A percentile compares a stretch with the other conserved stretches of the same genome.
phyloP scores from a whole-genome alignment of 805 yeast species.

The Yarrowia sp. region DNA sequence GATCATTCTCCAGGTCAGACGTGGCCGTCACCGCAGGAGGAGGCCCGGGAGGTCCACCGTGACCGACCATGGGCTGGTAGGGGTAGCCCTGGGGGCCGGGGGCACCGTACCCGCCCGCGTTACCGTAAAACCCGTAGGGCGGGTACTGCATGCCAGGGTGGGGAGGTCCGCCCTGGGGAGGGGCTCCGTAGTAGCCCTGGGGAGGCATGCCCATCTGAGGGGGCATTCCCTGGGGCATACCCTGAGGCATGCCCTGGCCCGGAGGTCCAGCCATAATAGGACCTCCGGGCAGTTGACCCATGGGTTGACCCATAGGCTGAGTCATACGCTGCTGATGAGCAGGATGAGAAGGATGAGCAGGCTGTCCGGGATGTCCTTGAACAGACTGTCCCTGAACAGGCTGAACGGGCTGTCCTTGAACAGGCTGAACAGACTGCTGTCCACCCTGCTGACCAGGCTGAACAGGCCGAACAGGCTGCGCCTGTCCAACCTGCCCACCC shows the following conservation, averaged over 20 bases:
- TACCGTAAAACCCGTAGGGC: constrained; percentile 17
- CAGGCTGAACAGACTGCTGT: constrained; percentile 1
- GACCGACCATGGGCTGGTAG: background rate
- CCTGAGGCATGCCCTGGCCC: constrained; percentile 18
- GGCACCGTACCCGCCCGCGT: background rate
- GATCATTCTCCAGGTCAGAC: constrained; percentile 24
- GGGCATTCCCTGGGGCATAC: constrained; percentile 1
- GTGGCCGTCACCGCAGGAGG: constrained; percentile 5
- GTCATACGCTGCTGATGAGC: background rate
- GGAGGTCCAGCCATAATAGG: constrained; percentile 33
- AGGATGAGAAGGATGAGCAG: background rate
- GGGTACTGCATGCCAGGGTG: constrained; percentile 21
- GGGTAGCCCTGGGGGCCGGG: constrained; percentile 11
- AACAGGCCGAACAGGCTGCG: background rate
- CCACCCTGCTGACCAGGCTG: constrained; percentile 1
- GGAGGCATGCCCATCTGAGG: constrained; percentile 10
- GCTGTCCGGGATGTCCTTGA: no score
- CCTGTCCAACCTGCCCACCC: background rate
- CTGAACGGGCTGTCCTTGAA: no score
- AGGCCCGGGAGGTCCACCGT: background rate
- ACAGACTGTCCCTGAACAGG: no score
- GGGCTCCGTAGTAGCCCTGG: background rate
- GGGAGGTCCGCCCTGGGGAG: constrained; percentile 9
- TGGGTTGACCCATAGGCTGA: background rate
- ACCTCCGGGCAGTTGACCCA: background rate